A percentile compares a stretch with the other conserved stretches of the same genome.
These are phyloP conservation scores for Tuctoria greenei DNA, from an alignment of 176 grass and related monocot species.

Conservation along the genomic window DNA sequence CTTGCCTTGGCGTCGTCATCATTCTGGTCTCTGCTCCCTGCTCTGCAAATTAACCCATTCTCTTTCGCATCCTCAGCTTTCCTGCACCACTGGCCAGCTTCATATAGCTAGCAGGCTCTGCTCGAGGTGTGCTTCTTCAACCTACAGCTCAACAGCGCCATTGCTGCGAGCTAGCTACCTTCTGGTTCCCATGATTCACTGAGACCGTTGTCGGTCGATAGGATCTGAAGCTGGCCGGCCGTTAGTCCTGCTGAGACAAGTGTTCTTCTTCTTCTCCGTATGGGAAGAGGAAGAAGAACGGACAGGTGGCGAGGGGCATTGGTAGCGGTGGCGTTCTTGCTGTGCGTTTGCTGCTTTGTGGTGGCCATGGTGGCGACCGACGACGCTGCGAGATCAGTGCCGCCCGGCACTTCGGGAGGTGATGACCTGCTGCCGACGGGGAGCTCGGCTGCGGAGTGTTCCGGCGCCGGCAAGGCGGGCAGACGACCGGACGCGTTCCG, in stretches of 20 bases:
- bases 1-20: constrained; percentile 17
- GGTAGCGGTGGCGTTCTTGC: constrained; percentile 22
- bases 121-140: neutral
- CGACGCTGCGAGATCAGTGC: neutral
- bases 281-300: constrained; percentile 31
- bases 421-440: neutral
- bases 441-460: neutral
- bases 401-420: neutral
- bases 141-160: neutral
- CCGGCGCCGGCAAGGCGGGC: neutral
- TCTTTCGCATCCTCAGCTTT: constrained; percentile 16
- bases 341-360: constrained; percentile 40
- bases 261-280: constrained; percentile 9
- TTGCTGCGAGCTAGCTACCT: neutral
- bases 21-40: constrained; percentile 22
- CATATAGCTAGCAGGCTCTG: constrained; percentile 23
- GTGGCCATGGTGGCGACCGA: constrained; percentile 26
- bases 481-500: constrained; percentile 36
- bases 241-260: neutral
- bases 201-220: neutral
- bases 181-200: neutral
- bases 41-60: neutral
- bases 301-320: constrained; percentile 34
- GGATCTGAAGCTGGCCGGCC: neutral
- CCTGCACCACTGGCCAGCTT: neutral